Evolutionary conservation across 1,284 basidiomycete species (phyloP), one percentile per base, ranked within the genome.

Genomic region (Agroathelia rolfsii): DNA sequence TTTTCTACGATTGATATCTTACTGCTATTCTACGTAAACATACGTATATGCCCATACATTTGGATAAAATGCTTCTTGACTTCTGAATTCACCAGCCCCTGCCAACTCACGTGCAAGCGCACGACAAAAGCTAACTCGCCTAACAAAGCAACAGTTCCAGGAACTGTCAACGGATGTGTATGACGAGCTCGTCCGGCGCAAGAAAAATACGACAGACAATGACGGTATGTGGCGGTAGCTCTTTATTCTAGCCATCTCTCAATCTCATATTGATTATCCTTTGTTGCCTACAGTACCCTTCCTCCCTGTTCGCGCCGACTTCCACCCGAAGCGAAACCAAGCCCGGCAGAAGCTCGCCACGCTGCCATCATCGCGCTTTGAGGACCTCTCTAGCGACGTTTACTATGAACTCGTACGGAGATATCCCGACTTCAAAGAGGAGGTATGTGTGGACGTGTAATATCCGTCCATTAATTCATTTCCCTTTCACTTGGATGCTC

Each of bases 311-410:
- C 73, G 90, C 41, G 81, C 90, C 42, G 94, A 97, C 48, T 98
- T 98, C 52, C 95, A 98, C 58, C 94, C 94, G 2, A 98, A 97
- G 58, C 81, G 95, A 30, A 99, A 98, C 55, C 93, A 97, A 60
- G 95, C 95, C 2, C 74, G 95, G 20, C 95, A 98, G 59, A 98
- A 98, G 59, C 76, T 99, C 7, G 90, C 95, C 3, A 98, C 94
- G 0, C 67, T 99, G 11, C 92, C 94, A 2, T 73, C 81, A 28
- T 74, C 82, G 28, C 74, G 94, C 11, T 98, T 98, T 65, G 92
- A 94, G 56, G 94, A 98, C 53, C 72, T 99, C 9, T 94, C 92
- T 0, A 89, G 86, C 37, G 95, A 99, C 56, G 94, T 98, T 9
- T 97, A 90, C 59, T 95, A 79, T 51, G 95, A 99, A 57, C 70